Percentiles rank a stretch among this genome's conserved stretches.
Evolutionary conservation across 768 basidiomycete species (phyloP).

Genomic region (Termitomyces sp.): DNA sequence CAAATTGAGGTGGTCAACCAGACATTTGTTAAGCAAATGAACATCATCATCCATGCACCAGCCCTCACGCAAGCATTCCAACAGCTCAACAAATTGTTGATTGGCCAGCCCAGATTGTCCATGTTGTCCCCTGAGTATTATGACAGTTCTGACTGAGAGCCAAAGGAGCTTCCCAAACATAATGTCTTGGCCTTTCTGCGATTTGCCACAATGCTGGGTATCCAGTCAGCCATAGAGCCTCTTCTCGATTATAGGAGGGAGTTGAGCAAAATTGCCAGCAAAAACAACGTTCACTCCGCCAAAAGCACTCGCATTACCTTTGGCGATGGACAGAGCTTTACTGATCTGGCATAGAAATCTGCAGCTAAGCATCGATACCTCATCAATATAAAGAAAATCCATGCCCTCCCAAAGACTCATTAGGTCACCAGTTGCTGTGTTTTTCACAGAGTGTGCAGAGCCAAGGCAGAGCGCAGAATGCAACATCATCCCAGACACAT

Average conservation of each 20-base stretch:
- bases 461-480: too few relatives aligned
- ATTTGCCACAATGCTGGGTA: slow-evolving; percentile 4
- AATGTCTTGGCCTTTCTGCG: slow-evolving; percentile 16
- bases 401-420: slow-evolving; percentile 10
- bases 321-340: slow-evolving; percentile 30
- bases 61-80: too few relatives aligned
- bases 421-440: too few relatives aligned
- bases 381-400: slow-evolving; percentile 25
- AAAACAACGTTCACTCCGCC: slow-evolving; percentile 41
- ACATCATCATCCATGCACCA: too few relatives aligned
- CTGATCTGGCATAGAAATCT: slow-evolving; percentile 29
- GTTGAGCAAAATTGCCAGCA: slow-evolving; percentile 43
- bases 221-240: slow-evolving; percentile 22
- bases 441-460: too few relatives aligned
- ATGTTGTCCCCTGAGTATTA: too few relatives aligned
- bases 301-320: slow-evolving; percentile 27
- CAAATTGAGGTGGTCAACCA: too few relatives aligned
- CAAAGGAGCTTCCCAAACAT: slow-evolving; percentile 33
- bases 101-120: too few relatives aligned
- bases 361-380: slow-evolving; percentile 40
- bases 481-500: too few relatives aligned
- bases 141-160: too few relatives aligned
- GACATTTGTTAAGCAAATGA: too few relatives aligned
- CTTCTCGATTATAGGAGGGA: slow-evolving; percentile 33
- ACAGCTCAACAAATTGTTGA: too few relatives aligned